A percentile compares a stretch with the other conserved stretches of the same genome.
Evolutionary conservation across 2,329 filamentous ascomycete genomes (phyloP).

Genomic region (Corniculantispora saksenae): DNA sequence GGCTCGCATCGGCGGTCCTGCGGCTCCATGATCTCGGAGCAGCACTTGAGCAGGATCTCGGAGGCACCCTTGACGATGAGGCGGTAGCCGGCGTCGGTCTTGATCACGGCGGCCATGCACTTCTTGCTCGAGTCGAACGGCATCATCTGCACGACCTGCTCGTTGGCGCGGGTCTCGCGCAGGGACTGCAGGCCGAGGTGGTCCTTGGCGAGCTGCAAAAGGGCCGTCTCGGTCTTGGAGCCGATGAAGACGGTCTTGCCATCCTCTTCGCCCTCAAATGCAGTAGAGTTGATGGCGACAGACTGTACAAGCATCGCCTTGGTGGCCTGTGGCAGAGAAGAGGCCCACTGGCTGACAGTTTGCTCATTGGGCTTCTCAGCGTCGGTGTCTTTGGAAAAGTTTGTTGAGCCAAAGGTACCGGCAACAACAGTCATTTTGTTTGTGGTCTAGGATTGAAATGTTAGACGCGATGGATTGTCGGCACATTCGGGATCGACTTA

Average conservation of each 20-base stretch:
- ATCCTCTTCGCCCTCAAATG: slow-evolving; percentile 53
- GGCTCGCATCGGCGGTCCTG: slow-evolving; percentile 51
- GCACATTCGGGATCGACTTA: neutral
- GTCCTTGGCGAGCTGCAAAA: slow-evolving; percentile 51
- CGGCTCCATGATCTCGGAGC: slow-evolving; percentile 41
- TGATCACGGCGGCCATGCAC: slow-evolving; percentile 58
- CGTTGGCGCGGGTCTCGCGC: slow-evolving; percentile 47
- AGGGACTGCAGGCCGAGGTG: slow-evolving; percentile 51
- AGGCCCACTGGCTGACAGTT: slow-evolving; percentile 23
- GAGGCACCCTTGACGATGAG: slow-evolving; percentile 58
- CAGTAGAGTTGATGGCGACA: slow-evolving; percentile 58
- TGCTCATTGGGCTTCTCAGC: slow-evolving; percentile 28
- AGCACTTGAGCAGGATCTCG: slow-evolving; percentile 53
- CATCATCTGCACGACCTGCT: slow-evolving; percentile 50
- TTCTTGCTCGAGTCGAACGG: slow-evolving; percentile 58
- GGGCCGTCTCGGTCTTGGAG: slow-evolving; percentile 58
- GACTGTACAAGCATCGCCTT: slow-evolving; percentile 43
- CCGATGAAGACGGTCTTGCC: slow-evolving; percentile 50
- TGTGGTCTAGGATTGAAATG: slow-evolving; percentile 40
- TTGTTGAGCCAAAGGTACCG: slow-evolving; percentile 58
- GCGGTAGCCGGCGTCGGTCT: slow-evolving; percentile 45
- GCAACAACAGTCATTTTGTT: slow-evolving; percentile 77
- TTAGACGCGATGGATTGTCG: neutral
- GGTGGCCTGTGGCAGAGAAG: slow-evolving; percentile 25
- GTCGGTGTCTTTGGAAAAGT: slow-evolving; percentile 33